These are phyloP conservation scores for Ambrosia hybrid DNA, from an alignment of 140 eudicot genomes.

Conservation along the genomic window DNA sequence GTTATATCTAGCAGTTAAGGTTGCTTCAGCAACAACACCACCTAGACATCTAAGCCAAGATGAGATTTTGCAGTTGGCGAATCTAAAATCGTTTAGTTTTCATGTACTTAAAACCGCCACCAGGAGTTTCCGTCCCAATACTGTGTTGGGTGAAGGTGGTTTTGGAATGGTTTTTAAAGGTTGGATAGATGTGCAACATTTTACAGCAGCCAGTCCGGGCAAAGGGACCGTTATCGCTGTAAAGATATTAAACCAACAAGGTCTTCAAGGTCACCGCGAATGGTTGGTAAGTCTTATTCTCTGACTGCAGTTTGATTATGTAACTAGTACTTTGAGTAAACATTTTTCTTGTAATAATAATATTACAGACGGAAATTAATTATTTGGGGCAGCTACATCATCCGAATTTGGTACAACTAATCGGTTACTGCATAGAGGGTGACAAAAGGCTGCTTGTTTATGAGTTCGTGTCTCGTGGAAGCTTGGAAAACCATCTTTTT, in stretches of 20 bases:
- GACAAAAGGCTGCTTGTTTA: conserved; percentile 79
- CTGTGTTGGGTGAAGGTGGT: conserved; percentile 88
- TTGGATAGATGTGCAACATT: conserved; percentile 69
- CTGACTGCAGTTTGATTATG: too few relatives aligned
- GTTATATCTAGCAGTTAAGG: conserved; percentile 29
- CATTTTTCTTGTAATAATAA: conserved; percentile 9
- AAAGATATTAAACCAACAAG: conserved; percentile 70
- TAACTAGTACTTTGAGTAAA: conserved; percentile 6
- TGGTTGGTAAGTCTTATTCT: conserved; percentile 68
- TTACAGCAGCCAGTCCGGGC: conserved; percentile 72
- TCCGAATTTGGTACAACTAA: conserved; percentile 69
- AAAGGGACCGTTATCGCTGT: conserved; percentile 78
- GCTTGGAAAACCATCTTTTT: conserved; percentile 88
- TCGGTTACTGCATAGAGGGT: conserved; percentile 82
- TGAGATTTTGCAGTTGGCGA: conserved; percentile 58
- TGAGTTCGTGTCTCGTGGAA: conserved; percentile 87
- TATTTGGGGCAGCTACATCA: conserved; percentile 76
- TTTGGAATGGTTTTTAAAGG: conserved; percentile 90
- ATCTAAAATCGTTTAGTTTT: conserved; percentile 60
- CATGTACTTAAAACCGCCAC: conserved; percentile 65
- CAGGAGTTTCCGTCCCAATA: conserved; percentile 79
- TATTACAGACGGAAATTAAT: conserved; percentile 68
- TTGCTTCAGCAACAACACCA: conserved; percentile 48
- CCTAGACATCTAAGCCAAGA: conserved; percentile 58
- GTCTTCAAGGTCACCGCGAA: conserved; percentile 83